phyloP scores from a whole-genome alignment of 148 eudicot genomes.

The Salicornia ramosissima region DNA sequence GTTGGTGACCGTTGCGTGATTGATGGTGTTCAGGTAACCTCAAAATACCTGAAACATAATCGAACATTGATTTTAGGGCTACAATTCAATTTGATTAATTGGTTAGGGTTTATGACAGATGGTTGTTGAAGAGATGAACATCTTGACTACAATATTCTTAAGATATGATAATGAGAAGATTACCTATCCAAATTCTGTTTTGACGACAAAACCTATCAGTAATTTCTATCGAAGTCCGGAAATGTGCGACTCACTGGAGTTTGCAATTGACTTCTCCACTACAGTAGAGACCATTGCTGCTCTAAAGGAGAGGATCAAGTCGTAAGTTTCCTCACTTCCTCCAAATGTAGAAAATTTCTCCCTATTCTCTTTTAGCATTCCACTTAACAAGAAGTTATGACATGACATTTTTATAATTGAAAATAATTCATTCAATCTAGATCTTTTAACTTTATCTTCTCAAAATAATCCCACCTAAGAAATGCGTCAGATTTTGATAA shows the following conservation, averaged over 20 bases:
- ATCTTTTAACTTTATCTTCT: too few relatives aligned
- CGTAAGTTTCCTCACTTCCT: conserved; percentile 24
- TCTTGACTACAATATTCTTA: conserved; percentile 72
- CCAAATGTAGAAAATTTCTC: too few relatives aligned
- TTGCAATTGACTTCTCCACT: conserved; percentile 56
- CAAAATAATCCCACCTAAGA: too few relatives aligned
- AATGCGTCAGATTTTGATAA: too few relatives aligned
- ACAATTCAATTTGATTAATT: neutral
- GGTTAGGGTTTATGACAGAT: conserved; percentile 41
- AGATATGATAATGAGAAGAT: conserved; percentile 74
- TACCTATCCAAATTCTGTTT: conserved; percentile 62
- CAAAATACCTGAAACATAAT: neutral
- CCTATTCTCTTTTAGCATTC: too few relatives aligned
- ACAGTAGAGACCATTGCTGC: conserved; percentile 59
- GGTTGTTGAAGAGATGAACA: conserved; percentile 89
- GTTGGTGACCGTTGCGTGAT: conserved; percentile 87
- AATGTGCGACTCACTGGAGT: conserved; percentile 67
- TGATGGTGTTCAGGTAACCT: conserved; percentile 75
- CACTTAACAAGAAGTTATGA: too few relatives aligned
- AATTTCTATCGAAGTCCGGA: conserved; percentile 80
- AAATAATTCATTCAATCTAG: too few relatives aligned
- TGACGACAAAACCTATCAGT: conserved; percentile 70
- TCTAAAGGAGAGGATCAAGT: conserved; percentile 52
- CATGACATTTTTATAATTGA: too few relatives aligned
- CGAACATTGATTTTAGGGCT: neutral